Conservation (phyloP, 75 land plant species). For the Sequoiadendron giganteum region DNA sequence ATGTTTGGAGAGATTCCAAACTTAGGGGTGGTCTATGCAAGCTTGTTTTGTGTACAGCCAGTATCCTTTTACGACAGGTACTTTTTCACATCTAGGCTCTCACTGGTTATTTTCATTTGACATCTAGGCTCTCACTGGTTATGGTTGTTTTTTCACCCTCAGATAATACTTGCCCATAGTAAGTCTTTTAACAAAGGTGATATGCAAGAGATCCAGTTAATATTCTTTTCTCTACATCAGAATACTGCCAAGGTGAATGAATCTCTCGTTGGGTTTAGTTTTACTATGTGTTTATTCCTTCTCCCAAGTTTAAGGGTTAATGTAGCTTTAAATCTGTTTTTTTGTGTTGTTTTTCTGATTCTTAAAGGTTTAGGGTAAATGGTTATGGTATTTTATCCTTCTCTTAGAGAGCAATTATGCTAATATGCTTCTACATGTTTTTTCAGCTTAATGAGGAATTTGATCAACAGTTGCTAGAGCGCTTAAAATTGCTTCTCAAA, state of each 20-base stretch:
- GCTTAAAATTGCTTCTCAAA: conserved; percentile 22
- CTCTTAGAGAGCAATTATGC: background rate
- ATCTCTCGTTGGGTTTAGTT: background rate
- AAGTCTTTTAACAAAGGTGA: conserved; percentile 53
- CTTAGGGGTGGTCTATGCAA: conserved; percentile 7
- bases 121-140: background rate
- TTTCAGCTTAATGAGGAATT: background rate
- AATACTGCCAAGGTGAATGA: background rate
- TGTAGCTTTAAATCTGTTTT: background rate
- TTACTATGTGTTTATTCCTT: background rate
- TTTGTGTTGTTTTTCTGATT: no score
- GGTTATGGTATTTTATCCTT: background rate
- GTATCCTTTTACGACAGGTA: conserved; percentile 68
- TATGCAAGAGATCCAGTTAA: conserved; percentile 30
- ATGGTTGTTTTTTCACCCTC: conserved; percentile 7
- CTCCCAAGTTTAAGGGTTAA: background rate
- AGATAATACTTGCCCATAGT: conserved; percentile 66
- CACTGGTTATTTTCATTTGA: background rate
- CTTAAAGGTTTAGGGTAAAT: no score
- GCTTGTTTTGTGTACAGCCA: conserved; percentile 39
- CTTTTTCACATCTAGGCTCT: background rate
- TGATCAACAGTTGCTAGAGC: conserved; percentile 13
- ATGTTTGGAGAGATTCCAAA: conserved; percentile 40
- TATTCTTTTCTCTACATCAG: conserved; percentile 12
- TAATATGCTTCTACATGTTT: background rate